phyloP scores from a whole-genome alignment of 495 filamentous ascomycete species.

The Penicillium desertorum region DNA sequence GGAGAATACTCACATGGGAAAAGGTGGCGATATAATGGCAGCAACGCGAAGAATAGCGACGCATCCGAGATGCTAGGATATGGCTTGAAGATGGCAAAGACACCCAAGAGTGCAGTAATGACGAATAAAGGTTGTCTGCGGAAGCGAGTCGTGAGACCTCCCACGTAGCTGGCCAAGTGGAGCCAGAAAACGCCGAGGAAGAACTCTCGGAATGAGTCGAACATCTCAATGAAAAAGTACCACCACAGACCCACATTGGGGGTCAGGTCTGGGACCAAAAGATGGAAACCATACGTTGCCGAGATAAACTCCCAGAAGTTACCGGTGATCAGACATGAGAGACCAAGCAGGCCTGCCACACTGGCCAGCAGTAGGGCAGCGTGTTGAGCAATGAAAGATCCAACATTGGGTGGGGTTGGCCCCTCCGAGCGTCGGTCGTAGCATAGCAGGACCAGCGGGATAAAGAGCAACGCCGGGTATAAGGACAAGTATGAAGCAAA shows the following conservation, averaged over 20 bases:
- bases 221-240: constrained; percentile 99
- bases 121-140: constrained; percentile 83
- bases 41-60: constrained; percentile 74
- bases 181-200: constrained; percentile 98
- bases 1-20: constrained; percentile 68
- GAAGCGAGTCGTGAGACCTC: constrained; percentile 75
- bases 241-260: constrained; percentile 97
- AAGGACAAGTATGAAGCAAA: constrained; percentile 89
- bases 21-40: constrained; percentile 89
- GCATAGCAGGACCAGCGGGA: constrained; percentile 77
- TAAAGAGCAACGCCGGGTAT: constrained; percentile 83
- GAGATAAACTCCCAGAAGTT: constrained; percentile 79
- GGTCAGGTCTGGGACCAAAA: constrained; percentile 88
- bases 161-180: constrained; percentile 85
- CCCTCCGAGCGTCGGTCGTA: constrained; percentile 61
- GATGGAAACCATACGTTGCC: constrained; percentile 87
- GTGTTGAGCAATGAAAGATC: constrained; percentile 53
- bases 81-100: constrained; percentile 91
- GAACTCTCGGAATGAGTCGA: constrained; percentile 95
- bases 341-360: constrained; percentile 59
- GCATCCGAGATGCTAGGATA: constrained; percentile 91
- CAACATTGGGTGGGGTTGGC: constrained; percentile 23
- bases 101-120: constrained; percentile 74
- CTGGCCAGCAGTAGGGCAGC: constrained; percentile 44
- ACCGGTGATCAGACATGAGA: constrained; percentile 75